Evolutionary conservation across 2,329 filamentous ascomycete genomes (phyloP), one percentile per base, ranked within the genome.

Genomic region (Blastomyces emzantsi): DNA sequence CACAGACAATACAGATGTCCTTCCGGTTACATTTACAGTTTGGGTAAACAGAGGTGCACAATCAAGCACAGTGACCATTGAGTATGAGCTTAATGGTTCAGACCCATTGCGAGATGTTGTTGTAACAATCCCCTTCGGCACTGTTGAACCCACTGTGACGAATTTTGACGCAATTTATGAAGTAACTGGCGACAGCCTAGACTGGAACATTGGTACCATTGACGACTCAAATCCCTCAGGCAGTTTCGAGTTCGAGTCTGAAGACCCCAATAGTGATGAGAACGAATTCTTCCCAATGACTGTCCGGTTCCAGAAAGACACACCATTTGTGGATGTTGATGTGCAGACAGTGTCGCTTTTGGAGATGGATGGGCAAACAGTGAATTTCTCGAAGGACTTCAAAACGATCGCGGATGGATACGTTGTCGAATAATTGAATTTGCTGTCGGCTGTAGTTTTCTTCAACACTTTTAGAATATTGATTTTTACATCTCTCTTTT

Each of bases 271-370:
- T 69, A 85, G 87, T 63, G 90, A 93, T 70, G 94, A 97, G 74
- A 88, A 90, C 63, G 92, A 97, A 70, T 97, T 97, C 80, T 99
- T 99, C 86, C 94, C 94, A 0, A 97, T 99, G 92, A 88, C 85
- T 62, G 87, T 97, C 65, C 85, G 87, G 62, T 99, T 99, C 78
- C 87, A 85, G 67, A 97, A 96, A 83, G 84, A 86, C 52, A 85
- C 83, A 64, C 93, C 94, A 36, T 96, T 90, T 75, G 84, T 97
- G 60, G 91, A 97, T 71, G 90, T 99, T 67, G 92, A 97, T 79
- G 93, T 97, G 58, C 72, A 70, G 36, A 69, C 71, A 60, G 77
- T 77, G 28, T 73, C 74, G n/a, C 66, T 80, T 45, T 65, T 80
- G 63, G 78, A 80, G 58, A 76, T 78, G 72, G 76, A 76, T 60